Percentiles rank a stretch among this genome's conserved stretches.
phyloP scores from a whole-genome alignment of 176 grass and related monocot species.

The Hordeum marinum region DNA sequence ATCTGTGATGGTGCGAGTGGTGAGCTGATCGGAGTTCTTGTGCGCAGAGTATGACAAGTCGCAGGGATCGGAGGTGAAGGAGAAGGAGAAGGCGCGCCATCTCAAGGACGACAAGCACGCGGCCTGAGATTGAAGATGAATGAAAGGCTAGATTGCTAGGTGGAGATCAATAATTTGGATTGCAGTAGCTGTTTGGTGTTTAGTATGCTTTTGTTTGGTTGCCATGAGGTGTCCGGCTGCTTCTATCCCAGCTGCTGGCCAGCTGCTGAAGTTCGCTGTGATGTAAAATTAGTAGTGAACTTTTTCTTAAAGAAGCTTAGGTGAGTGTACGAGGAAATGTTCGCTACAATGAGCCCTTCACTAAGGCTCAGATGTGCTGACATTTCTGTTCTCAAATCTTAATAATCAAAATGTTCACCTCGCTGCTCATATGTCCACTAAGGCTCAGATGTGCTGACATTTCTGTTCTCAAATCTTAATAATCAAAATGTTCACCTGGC shows the following conservation, averaged over 20 bases:
- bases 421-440: no score
- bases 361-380: no score
- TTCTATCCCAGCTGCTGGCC: background rate
- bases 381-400: no score
- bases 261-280: background rate
- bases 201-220: background rate
- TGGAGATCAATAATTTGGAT: background rate
- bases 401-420: no score
- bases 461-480: no score
- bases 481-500: no score
- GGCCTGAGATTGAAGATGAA: background rate
- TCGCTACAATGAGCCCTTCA: background rate
- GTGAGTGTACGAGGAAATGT: background rate
- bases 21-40: background rate
- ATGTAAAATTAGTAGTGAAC: background rate
- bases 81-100: conserved; percentile 69
- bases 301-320: no score
- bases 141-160: background rate
- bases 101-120: conserved; percentile 13
- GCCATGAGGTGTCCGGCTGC: background rate
- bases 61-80: conserved; percentile 74
- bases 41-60: conserved; percentile 46
- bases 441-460: no score
- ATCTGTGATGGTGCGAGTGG: background rate
- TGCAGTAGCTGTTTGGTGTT: background rate